Conservation (phyloP, 208 protist genomes). For the Zelonia costaricensis region DNA sequence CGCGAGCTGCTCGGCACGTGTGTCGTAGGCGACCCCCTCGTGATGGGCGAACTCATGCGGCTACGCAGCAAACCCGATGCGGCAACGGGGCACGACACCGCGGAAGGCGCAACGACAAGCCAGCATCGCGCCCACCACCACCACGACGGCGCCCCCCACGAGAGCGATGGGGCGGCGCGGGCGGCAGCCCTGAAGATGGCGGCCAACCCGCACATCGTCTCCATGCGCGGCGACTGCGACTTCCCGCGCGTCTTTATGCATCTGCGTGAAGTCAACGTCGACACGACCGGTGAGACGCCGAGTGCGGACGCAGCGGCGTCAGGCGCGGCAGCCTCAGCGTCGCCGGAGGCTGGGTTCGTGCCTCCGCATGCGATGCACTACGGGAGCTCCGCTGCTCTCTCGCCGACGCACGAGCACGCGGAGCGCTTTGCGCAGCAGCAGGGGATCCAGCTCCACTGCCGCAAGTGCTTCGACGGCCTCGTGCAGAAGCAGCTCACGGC, state of each 20-base stretch:
- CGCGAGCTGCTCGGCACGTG: constrained; percentile 49
- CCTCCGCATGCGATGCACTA: background rate
- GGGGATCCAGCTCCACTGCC: constrained; percentile 71
- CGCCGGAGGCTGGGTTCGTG: background rate
- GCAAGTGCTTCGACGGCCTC: constrained; percentile 77
- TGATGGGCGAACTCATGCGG: constrained; percentile 38
- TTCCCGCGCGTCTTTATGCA: constrained; percentile 89
- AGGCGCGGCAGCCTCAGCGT: too few species aligned
- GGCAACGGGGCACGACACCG: background rate
- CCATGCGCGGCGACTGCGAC: constrained; percentile 80
- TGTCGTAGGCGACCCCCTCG: constrained; percentile 73
- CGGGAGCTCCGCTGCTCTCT: background rate
- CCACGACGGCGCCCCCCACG: background rate
- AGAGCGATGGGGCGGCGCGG: constrained; percentile 14
- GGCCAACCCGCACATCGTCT: constrained; percentile 22
- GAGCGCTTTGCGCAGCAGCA: constrained; percentile 5
- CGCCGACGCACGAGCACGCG: background rate
- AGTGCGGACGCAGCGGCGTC: too few species aligned
- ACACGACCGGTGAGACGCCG: constrained; percentile 11
- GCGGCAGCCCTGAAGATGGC: constrained; percentile 23
- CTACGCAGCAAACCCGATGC: constrained; percentile 1
- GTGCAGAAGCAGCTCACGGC: constrained; percentile 44
- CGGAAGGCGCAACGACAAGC: background rate
- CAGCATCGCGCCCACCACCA: background rate
- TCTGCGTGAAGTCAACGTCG: constrained; percentile 57